Evolutionary conservation across 345 rosid species (phyloP).

Genomic region (Brassica nigra): DNA sequence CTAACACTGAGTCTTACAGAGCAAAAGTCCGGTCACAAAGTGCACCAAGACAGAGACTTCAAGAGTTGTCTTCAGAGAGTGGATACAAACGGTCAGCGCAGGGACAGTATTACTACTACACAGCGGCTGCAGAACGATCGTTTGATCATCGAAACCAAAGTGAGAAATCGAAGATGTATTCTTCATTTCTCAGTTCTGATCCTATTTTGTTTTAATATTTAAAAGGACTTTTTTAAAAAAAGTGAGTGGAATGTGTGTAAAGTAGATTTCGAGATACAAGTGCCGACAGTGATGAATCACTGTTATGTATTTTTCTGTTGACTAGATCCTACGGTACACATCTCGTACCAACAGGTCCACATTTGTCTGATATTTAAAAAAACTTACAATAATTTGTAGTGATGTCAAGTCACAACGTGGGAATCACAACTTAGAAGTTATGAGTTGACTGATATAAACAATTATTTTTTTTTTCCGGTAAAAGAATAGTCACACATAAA

Average conservation of each 20-base stretch:
- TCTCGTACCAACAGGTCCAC: conserved; percentile 26
- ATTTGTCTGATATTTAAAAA: neutral
- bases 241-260: conserved; percentile 28
- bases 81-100: conserved; percentile 43
- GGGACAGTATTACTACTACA: conserved; percentile 45
- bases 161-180: neutral
- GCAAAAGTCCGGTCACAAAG: conserved; percentile 91
- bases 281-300: conserved; percentile 27
- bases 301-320: conserved; percentile 12
- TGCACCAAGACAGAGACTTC: conserved; percentile 87
- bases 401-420: neutral
- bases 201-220: conserved; percentile 5
- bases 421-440: neutral
- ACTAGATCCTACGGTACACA: conserved; percentile 31
- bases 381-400: neutral
- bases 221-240: neutral
- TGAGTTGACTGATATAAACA: conserved; percentile 29
- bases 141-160: conserved; percentile 39
- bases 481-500: conserved; percentile 18
- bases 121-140: conserved; percentile 34
- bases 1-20: conserved; percentile 81
- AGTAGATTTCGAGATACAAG: conserved; percentile 28
- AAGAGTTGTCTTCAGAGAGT: conserved; percentile 44
- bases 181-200: conserved; percentile 35
- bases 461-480: neutral